Evolutionary conservation across 1,139 yeast genomes (phyloP).

Genomic region (Debaryomyces fabryi): DNA sequence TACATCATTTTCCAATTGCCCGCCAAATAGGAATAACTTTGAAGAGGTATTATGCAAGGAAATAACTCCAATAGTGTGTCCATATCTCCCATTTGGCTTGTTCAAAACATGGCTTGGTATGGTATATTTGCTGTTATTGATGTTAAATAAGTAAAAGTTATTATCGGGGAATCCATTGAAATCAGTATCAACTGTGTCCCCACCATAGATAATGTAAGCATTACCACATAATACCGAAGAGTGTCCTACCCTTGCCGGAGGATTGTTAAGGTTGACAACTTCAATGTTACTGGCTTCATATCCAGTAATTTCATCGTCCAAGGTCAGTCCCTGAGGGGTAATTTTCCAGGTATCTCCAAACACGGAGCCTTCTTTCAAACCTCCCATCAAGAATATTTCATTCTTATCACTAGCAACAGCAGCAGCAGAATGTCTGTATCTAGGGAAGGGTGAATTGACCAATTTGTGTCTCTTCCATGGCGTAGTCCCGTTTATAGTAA

Average conservation of each 20-base stretch:
- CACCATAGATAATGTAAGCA: constrained; percentile 94
- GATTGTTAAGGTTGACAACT: constrained; percentile 54
- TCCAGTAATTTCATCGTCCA: constrained; percentile 27
- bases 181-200: constrained; percentile 89
- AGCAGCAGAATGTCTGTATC: constrained; percentile 91
- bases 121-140: constrained; percentile 89
- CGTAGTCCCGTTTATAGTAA: constrained; percentile 24
- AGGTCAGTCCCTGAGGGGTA: constrained; percentile 42
- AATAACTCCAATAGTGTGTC: constrained; percentile 73
- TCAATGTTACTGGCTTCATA: constrained; percentile 68
- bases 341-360: constrained; percentile 94
- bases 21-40: constrained; percentile 86
- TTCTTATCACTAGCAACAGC: constrained; percentile 76
- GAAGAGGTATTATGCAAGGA: constrained; percentile 68
- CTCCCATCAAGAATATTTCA: constrained; percentile 91
- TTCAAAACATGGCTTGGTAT: constrained; percentile 80
- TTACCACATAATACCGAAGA: constrained; percentile 91
- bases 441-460: constrained; percentile 84
- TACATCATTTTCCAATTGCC: constrained; percentile 87
- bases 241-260: constrained; percentile 97
- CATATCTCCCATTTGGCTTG: constrained; percentile 91
- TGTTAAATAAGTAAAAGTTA: constrained; percentile 83
- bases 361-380: constrained; percentile 87
- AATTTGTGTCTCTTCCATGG: constrained; percentile 83
- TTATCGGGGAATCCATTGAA: constrained; percentile 84